Evolutionary conservation across 2,329 filamentous ascomycete species (phyloP).

Genomic region (Paramyrothecium roridum): DNA sequence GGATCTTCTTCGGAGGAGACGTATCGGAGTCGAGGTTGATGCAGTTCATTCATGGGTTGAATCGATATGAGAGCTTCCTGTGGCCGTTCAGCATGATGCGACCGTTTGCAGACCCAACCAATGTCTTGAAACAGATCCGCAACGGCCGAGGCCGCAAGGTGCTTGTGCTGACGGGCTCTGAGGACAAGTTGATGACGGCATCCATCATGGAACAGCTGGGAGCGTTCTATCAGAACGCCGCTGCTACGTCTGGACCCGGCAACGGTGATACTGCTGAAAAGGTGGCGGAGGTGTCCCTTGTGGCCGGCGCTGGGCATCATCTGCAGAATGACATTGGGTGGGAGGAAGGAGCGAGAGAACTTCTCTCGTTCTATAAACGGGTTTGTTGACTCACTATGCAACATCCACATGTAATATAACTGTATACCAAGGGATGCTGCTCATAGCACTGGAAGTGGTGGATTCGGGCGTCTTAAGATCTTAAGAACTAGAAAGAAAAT

Average conservation of each 20-base stretch:
- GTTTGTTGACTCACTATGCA: background rate
- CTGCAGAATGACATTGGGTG: constrained; percentile 49
- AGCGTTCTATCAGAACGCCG: constrained; percentile 15
- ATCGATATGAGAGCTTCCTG: constrained; percentile 47
- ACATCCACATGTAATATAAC: no score
- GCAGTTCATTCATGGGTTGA: constrained; percentile 38
- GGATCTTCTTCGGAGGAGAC: constrained; percentile 46
- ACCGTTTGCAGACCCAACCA: constrained; percentile 36
- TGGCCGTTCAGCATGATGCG: constrained; percentile 48
- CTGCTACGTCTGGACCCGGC: background rate
- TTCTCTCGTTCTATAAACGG: constrained; percentile 35
- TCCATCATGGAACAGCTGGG: constrained; percentile 34
- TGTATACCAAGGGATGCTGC: no score
- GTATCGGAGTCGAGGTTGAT: constrained; percentile 36
- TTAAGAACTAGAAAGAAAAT: no score
- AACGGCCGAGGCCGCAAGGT: constrained; percentile 22
- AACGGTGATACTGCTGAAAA: constrained; percentile 3
- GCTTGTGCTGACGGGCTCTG: constrained; percentile 34
- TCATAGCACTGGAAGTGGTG: no score
- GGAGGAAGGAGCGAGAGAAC: constrained; percentile 41
- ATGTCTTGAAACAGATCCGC: constrained; percentile 34
- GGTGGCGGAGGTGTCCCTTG: constrained; percentile 29
- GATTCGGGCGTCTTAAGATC: no score
- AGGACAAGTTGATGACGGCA: constrained; percentile 38
- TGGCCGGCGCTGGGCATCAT: constrained; percentile 47